phyloP scores from a whole-genome alignment of 2,329 filamentous ascomycete genomes.

The Sclerotinia minor region DNA sequence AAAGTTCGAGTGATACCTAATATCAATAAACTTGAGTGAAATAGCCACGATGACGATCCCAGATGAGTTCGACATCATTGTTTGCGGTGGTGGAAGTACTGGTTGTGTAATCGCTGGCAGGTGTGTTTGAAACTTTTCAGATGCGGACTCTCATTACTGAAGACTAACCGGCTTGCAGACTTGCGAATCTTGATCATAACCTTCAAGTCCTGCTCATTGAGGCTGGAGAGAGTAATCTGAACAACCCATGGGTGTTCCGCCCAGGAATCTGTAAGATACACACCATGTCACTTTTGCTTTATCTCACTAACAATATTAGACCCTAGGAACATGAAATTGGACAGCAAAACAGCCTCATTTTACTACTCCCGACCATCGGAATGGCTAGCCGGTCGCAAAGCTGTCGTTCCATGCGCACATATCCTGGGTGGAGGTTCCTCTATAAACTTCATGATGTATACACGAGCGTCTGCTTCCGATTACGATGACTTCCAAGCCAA shows the following conservation, averaged over 20 bases:
- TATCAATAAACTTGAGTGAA: not conserved
- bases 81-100: constrained; percentile 51
- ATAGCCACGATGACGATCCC: constrained; percentile 35
- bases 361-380: constrained; percentile 61
- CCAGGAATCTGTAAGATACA: constrained; percentile 53
- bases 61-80: constrained; percentile 53
- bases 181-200: constrained; percentile 51
- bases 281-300: constrained; percentile 45
- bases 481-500: constrained; percentile 56
- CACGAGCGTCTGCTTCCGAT: constrained; percentile 48
- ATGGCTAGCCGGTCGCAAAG: constrained; percentile 62
- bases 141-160: not conserved
- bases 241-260: constrained; percentile 51
- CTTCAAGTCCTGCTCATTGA: constrained; percentile 54
- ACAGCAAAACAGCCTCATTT: constrained; percentile 63
- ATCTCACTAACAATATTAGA: constrained; percentile 32
- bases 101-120: constrained; percentile 53
- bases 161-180: constrained; percentile 42
- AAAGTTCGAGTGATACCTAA: not conserved
- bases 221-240: constrained; percentile 53
- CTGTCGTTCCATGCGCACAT: constrained; percentile 47
- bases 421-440: constrained; percentile 64
- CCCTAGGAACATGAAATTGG: constrained; percentile 41
- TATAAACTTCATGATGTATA: constrained; percentile 60
- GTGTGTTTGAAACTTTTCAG: constrained; percentile 25